Evolutionary conservation across 129 eudicot species (phyloP).

Genomic region (Chrysanthemum makinoi): DNA sequence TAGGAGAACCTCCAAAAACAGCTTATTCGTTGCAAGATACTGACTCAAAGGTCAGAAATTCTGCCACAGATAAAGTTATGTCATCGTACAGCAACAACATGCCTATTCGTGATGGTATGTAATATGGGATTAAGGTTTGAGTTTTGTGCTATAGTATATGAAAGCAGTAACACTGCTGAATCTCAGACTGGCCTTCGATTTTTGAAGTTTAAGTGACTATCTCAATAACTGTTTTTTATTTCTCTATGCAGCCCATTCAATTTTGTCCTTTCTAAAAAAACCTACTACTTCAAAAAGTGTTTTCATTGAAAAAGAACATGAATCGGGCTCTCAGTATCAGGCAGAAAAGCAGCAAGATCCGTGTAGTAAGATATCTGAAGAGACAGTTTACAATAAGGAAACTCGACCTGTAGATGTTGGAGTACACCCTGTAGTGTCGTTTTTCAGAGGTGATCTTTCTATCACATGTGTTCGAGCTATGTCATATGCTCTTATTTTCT

Average conservation of each 20-base stretch:
- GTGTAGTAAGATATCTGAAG: constrained; percentile 14
- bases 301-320: constrained; percentile 16
- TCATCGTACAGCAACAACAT: constrained; percentile 28
- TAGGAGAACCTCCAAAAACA: constrained; percentile 35
- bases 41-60: constrained; percentile 29
- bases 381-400: constrained; percentile 11
- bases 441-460: constrained; percentile 34
- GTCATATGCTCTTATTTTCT: background rate
- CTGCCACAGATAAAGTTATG: constrained; percentile 28
- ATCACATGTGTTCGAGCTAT: constrained; percentile 1
- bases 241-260: constrained; percentile 56
- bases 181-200: too few species aligned
- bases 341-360: constrained; percentile 18
- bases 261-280: constrained; percentile 60
- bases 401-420: constrained; percentile 20
- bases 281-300: constrained; percentile 34
- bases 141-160: too few species aligned
- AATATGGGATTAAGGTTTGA: background rate
- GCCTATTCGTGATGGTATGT: constrained; percentile 49
- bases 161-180: too few species aligned
- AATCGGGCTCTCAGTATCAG: background rate
- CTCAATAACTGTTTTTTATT: constrained; percentile 3
- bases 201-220: background rate
- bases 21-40: constrained; percentile 32
- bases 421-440: constrained; percentile 20